Evolutionary conservation across 768 basidiomycete genomes (phyloP).

Genomic region (Pleurotus tuber-regium): DNA sequence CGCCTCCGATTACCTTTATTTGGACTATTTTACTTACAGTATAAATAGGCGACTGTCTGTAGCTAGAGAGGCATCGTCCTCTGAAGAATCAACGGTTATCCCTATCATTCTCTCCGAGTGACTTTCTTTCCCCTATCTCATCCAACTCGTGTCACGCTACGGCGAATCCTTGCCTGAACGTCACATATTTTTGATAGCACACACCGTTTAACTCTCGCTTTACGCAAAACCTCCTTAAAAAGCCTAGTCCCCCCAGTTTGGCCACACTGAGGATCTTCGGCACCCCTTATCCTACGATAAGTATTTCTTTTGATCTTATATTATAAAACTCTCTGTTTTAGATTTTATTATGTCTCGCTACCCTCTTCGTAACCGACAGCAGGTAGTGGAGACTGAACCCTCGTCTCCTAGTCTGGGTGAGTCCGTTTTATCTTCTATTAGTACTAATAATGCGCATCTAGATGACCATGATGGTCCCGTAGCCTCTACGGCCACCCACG

Average conservation of each 20-base stretch:
- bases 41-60: too few relatives aligned
- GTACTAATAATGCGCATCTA: background rate
- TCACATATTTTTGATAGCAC: conserved; percentile 4
- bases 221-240: background rate
- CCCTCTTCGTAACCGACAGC: background rate
- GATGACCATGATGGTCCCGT: background rate
- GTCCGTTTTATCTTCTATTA: background rate
- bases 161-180: background rate
- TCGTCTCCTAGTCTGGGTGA: background rate
- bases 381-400: background rate
- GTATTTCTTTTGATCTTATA: background rate
- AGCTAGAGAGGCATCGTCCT: too few relatives aligned
- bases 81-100: background rate
- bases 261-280: background rate
- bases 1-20: too few relatives aligned
- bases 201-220: background rate
- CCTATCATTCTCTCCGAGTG: background rate
- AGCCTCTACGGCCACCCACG: background rate
- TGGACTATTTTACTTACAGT: too few relatives aligned
- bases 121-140: background rate
- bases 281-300: background rate
- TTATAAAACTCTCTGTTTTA: background rate
- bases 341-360: background rate
- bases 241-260: background rate
- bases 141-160: background rate